A percentile compares a stretch with the other conserved stretches of the same genome.
Conservation (phyloP, 805 yeast species). For the Ogataea salicorniae region DNA sequence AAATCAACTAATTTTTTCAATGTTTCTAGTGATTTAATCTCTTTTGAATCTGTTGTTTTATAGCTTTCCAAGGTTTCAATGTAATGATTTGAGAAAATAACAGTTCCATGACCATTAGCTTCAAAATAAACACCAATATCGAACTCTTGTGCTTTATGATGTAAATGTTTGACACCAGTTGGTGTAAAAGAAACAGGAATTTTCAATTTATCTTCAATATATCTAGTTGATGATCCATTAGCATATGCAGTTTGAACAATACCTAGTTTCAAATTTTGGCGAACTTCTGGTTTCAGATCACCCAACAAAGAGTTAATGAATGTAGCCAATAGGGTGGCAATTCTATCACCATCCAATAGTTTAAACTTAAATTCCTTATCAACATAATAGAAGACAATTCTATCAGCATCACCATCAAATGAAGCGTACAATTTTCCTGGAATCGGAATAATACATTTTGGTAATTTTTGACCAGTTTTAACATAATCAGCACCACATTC, state of each 20-base stretch:
- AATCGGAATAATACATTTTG: constrained; percentile 48
- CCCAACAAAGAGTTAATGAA: constrained; percentile 47
- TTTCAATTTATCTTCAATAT: constrained; percentile 51
- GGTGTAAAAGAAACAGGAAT: constrained; percentile 85
- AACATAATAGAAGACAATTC: constrained; percentile 76
- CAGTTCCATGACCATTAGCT: constrained; percentile 99
- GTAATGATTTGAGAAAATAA: constrained; percentile 61
- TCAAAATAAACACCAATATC: constrained; percentile 95
- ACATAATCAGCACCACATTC: constrained; percentile 96
- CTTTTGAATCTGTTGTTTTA: constrained; percentile 37
- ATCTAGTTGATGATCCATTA: constrained; percentile 84
- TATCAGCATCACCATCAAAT: constrained; percentile 96
- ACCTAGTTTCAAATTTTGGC: constrained; percentile 43
- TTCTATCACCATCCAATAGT: constrained; percentile 88
- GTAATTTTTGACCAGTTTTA: constrained; percentile 79
- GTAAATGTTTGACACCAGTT: constrained; percentile 95
- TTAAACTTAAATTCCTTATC: constrained; percentile 37
- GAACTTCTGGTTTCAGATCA: constrained; percentile 35
- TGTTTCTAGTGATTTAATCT: constrained; percentile 45
- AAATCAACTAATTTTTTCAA: constrained; percentile 59
- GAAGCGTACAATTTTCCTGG: constrained; percentile 62
- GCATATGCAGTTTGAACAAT: constrained; percentile 98
- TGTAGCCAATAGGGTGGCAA: constrained; percentile 76
- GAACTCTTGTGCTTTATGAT: constrained; percentile 80
- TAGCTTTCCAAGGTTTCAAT: constrained; percentile 36